Evolutionary conservation across 1,139 yeast species (phyloP).

Genomic region (Candida tropicalis): DNA sequence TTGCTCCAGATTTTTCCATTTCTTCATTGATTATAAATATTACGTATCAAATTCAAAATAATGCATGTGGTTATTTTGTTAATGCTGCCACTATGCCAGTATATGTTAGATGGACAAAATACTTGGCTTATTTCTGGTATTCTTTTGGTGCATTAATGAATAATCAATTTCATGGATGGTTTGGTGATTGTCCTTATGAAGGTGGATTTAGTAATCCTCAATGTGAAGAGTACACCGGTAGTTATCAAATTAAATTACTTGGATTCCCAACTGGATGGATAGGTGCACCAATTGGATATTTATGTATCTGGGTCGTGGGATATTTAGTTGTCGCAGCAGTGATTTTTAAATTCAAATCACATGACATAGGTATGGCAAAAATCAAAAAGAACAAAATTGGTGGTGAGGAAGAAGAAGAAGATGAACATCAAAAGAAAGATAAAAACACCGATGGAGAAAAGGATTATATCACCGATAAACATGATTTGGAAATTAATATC

Average conservation of each 20-base stretch:
- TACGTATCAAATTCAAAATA: slow-evolving; percentile 70
- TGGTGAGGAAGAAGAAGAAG: slow-evolving; percentile 29
- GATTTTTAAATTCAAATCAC: slow-evolving; percentile 47
- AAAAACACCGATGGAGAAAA: slow-evolving; percentile 1
- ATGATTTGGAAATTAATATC: slow-evolving; percentile 22
- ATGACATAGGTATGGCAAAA: slow-evolving; percentile 57
- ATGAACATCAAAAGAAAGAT: slow-evolving; percentile 9
- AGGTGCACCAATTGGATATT: slow-evolving; percentile 63
- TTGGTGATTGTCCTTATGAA: slow-evolving; percentile 57
- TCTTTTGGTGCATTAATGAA: slow-evolving; percentile 70
- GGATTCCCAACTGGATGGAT: slow-evolving; percentile 71
- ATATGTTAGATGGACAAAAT: slow-evolving; percentile 83
- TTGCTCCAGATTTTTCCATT: slow-evolving; percentile 64
- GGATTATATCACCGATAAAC: slow-evolving; percentile 9
- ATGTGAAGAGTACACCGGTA: slow-evolving; percentile 53
- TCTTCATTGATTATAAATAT: slow-evolving; percentile 66
- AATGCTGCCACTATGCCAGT: slow-evolving; percentile 79
- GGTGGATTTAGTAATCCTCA: slow-evolving; percentile 18
- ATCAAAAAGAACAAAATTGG: slow-evolving; percentile 39
- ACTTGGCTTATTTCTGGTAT: slow-evolving; percentile 76
- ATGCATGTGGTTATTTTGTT: slow-evolving; percentile 82
- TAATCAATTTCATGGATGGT: slow-evolving; percentile 64
- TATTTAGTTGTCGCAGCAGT: slow-evolving; percentile 52
- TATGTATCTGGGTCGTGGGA: slow-evolving; percentile 62
- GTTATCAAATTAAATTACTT: slow-evolving; percentile 52